Conservation (phyloP, 2,329 filamentous ascomycete genomes). For the Trichophyton mentagrophytes region DNA sequence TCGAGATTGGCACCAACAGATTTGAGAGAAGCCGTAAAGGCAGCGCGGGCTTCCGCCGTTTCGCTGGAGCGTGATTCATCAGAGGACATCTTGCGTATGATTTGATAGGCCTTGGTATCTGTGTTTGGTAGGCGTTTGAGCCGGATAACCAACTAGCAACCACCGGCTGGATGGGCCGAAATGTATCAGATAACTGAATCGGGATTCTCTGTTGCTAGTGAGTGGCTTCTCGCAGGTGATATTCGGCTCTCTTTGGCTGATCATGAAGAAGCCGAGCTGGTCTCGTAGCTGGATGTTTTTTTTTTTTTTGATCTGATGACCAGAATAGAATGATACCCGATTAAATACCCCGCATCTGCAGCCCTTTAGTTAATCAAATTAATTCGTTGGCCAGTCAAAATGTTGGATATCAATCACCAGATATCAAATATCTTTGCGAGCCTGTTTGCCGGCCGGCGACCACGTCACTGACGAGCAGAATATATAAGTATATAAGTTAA, state of each 20-base stretch:
- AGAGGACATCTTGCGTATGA: constrained; percentile 6
- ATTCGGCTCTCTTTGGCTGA: neutral
- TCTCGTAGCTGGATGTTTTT: neutral
- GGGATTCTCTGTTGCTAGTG: too few species aligned
- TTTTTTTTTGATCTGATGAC: neutral
- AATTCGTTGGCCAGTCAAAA: neutral
- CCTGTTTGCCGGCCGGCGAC: neutral
- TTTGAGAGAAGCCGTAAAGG: constrained; percentile 34
- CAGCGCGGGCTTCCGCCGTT: constrained; percentile 31
- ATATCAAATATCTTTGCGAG: neutral
- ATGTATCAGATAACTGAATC: too few species aligned
- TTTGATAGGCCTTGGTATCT: neutral
- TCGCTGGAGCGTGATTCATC: constrained; percentile 19
- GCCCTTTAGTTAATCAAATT: neutral
- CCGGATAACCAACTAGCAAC: neutral
- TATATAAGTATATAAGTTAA: neutral
- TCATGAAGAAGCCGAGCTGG: neutral
- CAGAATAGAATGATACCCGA: neutral
- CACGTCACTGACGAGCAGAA: neutral
- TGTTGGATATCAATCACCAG: neutral
- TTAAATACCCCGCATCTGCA: neutral
- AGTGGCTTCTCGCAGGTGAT: neutral
- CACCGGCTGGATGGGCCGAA: too few species aligned
- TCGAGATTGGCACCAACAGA: constrained; percentile 38
- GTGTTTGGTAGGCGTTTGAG: neutral